Evolutionary conservation across 352 stramenopile species (phyloP), one percentile per base, ranked within the genome.

Genomic region (Phytophthora constricta): DNA sequence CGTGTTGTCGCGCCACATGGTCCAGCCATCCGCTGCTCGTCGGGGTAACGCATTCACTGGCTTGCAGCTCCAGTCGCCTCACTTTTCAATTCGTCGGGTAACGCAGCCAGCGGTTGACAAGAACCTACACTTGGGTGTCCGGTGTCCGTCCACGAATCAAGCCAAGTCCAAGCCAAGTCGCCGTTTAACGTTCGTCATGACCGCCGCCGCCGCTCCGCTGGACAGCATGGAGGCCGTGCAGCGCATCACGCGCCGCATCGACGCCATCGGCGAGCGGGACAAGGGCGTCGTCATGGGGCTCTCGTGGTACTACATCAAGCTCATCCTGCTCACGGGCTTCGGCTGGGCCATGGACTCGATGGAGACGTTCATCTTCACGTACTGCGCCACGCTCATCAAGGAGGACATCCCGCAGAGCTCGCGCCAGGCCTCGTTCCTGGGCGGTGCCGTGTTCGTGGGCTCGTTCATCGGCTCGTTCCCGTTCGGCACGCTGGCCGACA

Each of bases 261-360:
- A 92, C 51, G 63, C 77, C 34, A 81, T 92, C 31, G 82, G 82
- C 17, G 79, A 89, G 67, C 77, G 79, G 52, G 58, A 80, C 59
- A 49, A 49, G 19, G 76, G 79, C 42, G 34, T 87, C 28, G 58
- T 77, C 58, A 76, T 89, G 54, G 79, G 82, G 0, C 78, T 93
- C 31, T 90, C 82, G 50, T 87, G 70, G 74, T 91, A 79, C 63
- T 91, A 93, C 72, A 83, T 87, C 53, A 72, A 72, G 33, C 70
- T 93, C 27, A 87, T 91, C 58, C 55, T 89, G 37, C 70, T 91
- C 28, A 82, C 82, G 17, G 85, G 85, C 33, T 54, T 91, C 33
- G 77, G 79, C 54, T 93, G 85, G 85, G 85, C 85, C 49, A 87
- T 93, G 65, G 77, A 93, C 63, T 82, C 85, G 41, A 90, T 89